These are phyloP conservation scores for Crucibulum laeve DNA, from an alignment of 768 basidiomycete species.

Conservation along the genomic window DNA sequence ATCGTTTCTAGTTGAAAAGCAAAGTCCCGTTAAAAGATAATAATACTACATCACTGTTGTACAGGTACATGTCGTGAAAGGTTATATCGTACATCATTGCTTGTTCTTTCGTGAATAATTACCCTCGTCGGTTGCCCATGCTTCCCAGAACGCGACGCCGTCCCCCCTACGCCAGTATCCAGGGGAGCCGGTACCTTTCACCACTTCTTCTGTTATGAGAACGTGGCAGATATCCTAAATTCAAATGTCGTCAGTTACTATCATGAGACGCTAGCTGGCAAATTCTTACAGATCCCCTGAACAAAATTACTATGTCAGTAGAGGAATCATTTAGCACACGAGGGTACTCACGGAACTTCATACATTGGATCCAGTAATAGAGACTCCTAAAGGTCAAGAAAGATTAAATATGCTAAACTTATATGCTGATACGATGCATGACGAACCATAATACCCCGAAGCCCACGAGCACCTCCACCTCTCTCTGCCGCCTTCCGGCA, in stretches of 20 bases:
- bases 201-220: slow-evolving; percentile 72
- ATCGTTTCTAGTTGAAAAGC: background rate
- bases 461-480: slow-evolving; percentile 87
- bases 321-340: slow-evolving; percentile 14
- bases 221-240: slow-evolving; percentile 72
- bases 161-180: slow-evolving; percentile 75
- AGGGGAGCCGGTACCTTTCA: slow-evolving; percentile 56
- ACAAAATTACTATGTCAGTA: slow-evolving; percentile 2
- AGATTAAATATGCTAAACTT: background rate
- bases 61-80: background rate
- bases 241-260: slow-evolving; percentile 2
- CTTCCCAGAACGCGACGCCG: slow-evolving; percentile 66
- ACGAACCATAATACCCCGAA: slow-evolving; percentile 83
- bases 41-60: background rate
- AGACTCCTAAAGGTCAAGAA: slow-evolving; percentile 56
- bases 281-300: slow-evolving; percentile 56
- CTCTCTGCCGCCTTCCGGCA: slow-evolving; percentile 74
- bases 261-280: too few relatives aligned
- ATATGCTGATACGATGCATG: background rate
- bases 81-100: background rate
- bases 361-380: slow-evolving; percentile 90
- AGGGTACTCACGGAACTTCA: slow-evolving; percentile 85
- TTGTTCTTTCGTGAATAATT: slow-evolving; percentile 11
- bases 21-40: background rate
- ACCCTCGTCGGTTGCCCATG: slow-evolving; percentile 70